These are phyloP conservation scores for Fusarium palustre DNA, from an alignment of 2,329 filamentous ascomycete species.

Conservation along the genomic window DNA sequence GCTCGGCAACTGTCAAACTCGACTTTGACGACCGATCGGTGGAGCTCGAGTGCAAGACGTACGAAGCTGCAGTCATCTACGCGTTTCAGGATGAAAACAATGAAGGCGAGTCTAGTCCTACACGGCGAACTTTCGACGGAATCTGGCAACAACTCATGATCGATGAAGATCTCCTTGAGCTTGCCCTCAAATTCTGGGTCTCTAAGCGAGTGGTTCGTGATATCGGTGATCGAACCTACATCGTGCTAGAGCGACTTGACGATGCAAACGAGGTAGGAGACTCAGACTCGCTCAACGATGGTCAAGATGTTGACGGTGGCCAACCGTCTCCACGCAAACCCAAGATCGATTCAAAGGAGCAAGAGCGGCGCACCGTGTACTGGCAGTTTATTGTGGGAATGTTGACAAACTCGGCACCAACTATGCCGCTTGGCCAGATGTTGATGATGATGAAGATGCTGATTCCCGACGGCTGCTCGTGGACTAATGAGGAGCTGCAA, in stretches of 20 bases:
- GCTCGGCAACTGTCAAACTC: slow-evolving; percentile 82
- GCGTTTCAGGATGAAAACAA: slow-evolving; percentile 72
- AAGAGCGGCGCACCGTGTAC: slow-evolving; percentile 74
- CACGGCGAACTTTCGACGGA: slow-evolving; percentile 62
- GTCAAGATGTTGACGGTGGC: slow-evolving; percentile 40
- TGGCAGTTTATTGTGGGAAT: slow-evolving; percentile 94
- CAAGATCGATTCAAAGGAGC: slow-evolving; percentile 72
- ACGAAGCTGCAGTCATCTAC: slow-evolving; percentile 89
- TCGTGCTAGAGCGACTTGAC: slow-evolving; percentile 74
- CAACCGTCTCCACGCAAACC: slow-evolving; percentile 62
- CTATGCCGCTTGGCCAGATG: slow-evolving; percentile 85
- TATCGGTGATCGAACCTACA: slow-evolving; percentile 65
- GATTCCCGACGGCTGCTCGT: slow-evolving; percentile 87
- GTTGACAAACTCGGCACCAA: slow-evolving; percentile 87
- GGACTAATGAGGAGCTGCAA: slow-evolving; percentile 87
- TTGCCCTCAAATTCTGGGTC: slow-evolving; percentile 79
- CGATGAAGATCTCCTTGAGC: slow-evolving; percentile 76
- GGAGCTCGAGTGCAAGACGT: slow-evolving; percentile 78
- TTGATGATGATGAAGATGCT: slow-evolving; percentile 96
- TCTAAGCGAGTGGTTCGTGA: slow-evolving; percentile 73
- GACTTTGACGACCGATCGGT: slow-evolving; percentile 85
- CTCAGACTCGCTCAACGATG: slow-evolving; percentile 50
- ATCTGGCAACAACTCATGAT: slow-evolving; percentile 73
- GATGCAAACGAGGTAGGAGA: slow-evolving; percentile 48
- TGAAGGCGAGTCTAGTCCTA: slow-evolving; percentile 51